Evolutionary conservation across 345 rosid genomes (phyloP).

Genomic region (Brassica rapa): DNA sequence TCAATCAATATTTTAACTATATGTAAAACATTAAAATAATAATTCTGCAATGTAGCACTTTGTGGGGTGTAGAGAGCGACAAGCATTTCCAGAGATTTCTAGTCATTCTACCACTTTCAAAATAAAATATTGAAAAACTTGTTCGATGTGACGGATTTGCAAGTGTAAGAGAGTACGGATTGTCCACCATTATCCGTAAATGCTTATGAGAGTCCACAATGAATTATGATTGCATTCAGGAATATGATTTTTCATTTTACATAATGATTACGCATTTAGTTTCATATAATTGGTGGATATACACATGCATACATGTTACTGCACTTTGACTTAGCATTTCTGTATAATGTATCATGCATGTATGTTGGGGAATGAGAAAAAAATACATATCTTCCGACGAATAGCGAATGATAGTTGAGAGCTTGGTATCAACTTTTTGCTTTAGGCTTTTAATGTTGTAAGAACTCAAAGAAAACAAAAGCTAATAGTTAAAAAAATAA

Average conservation of each 20-base stretch:
- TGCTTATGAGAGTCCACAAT: background rate
- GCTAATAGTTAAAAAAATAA: too few relatives aligned
- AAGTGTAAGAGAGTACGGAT: conserved; percentile 17
- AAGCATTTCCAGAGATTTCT: background rate
- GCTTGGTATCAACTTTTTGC: too few relatives aligned
- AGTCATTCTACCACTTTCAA: background rate
- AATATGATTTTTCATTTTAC: background rate
- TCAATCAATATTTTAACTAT: background rate
- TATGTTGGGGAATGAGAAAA: background rate
- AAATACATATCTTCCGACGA: background rate
- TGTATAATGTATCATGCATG: background rate
- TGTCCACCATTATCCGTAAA: background rate
- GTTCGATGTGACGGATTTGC: background rate
- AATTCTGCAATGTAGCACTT: background rate
- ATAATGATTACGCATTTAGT: background rate
- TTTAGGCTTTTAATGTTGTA: too few relatives aligned
- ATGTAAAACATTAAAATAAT: background rate
- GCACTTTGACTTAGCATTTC: background rate
- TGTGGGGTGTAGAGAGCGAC: background rate
- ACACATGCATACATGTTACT: background rate
- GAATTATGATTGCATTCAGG: background rate
- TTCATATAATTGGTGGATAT: background rate
- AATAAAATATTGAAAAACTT: background rate
- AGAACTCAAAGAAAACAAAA: too few relatives aligned
- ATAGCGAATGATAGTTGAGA: background rate